phyloP scores from a whole-genome alignment of 495 filamentous ascomycete genomes.

The Sordaria brevicollis region DNA sequence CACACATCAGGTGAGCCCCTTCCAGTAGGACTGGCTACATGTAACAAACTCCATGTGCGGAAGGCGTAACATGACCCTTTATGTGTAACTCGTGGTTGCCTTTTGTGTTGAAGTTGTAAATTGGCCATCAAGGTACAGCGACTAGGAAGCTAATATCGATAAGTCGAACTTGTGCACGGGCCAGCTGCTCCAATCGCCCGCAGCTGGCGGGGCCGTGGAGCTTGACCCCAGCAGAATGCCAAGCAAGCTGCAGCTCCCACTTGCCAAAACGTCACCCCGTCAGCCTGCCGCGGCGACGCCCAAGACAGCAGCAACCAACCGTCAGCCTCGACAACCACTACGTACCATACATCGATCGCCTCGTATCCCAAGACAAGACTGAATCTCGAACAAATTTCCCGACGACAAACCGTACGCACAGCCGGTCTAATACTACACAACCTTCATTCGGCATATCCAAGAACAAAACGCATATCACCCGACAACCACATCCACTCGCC shows the following conservation, averaged over 20 bases:
- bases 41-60: background rate
- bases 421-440: background rate
- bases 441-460: background rate
- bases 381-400: background rate
- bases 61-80: background rate
- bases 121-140: background rate
- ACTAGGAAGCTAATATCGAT: background rate
- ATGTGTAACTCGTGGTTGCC: background rate
- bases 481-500: background rate
- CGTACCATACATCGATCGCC: background rate
- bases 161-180: background rate
- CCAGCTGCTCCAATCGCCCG: background rate
- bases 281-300: slow-evolving; percentile 3
- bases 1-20: background rate
- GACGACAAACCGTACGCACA: background rate
- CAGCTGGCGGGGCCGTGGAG: background rate
- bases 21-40: background rate
- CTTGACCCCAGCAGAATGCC: background rate
- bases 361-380: background rate
- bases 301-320: background rate
- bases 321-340: background rate
- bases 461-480: background rate
- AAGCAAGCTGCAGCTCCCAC: background rate
- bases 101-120: background rate
- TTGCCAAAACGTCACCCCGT: slow-evolving; percentile 4